A percentile compares a stretch with the other conserved stretches of the same genome.
Evolutionary conservation across 257 asterid species (phyloP).

Genomic region (Galeopsis tetrahit): DNA sequence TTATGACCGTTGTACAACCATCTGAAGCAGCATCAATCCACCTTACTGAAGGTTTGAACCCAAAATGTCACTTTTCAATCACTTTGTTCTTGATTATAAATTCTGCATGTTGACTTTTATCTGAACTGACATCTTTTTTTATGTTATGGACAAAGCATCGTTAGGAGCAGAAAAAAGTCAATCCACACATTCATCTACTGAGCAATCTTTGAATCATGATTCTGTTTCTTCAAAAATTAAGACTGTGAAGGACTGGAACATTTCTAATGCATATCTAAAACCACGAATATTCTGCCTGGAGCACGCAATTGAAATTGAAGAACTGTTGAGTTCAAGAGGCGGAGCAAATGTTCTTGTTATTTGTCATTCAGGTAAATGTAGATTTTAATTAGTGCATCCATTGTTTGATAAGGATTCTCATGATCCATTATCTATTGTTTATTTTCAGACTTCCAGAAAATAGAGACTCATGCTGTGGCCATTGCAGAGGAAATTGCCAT

Average conservation of each 20-base stretch:
- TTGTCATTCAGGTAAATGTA: slow-evolving; percentile 89
- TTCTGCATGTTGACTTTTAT: slow-evolving; percentile 15
- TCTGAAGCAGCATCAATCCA: slow-evolving; percentile 55
- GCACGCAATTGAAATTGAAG: slow-evolving; percentile 90
- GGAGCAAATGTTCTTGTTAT: slow-evolving; percentile 87
- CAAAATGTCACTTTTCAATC: slow-evolving; percentile 10
- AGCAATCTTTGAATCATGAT: slow-evolving; percentile 42
- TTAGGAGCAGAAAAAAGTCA: slow-evolving; percentile 40
- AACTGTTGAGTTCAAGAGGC: slow-evolving; percentile 66
- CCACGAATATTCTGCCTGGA: slow-evolving; percentile 91
- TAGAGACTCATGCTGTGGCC: slow-evolving; percentile 73
- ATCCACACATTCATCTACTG: slow-evolving; percentile 25
- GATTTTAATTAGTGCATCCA: slow-evolving; percentile 27
- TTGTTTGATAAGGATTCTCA: background rate
- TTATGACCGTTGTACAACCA: slow-evolving; percentile 94
- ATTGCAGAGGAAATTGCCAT: slow-evolving; percentile 72
- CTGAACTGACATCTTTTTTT: slow-evolving; percentile 34
- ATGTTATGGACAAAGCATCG: slow-evolving; percentile 39
- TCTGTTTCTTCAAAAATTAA: slow-evolving; percentile 40
- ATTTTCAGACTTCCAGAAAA: slow-evolving; percentile 74
- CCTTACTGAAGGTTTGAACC: slow-evolving; percentile 57
- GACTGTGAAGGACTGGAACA: slow-evolving; percentile 49
- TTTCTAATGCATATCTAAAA: slow-evolving; percentile 47
- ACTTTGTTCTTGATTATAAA: background rate
- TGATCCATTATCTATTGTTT: slow-evolving; percentile 30